These are phyloP conservation scores for Populus hybrid DNA, from an alignment of 441 rosid genomes.

Conservation along the genomic window DNA sequence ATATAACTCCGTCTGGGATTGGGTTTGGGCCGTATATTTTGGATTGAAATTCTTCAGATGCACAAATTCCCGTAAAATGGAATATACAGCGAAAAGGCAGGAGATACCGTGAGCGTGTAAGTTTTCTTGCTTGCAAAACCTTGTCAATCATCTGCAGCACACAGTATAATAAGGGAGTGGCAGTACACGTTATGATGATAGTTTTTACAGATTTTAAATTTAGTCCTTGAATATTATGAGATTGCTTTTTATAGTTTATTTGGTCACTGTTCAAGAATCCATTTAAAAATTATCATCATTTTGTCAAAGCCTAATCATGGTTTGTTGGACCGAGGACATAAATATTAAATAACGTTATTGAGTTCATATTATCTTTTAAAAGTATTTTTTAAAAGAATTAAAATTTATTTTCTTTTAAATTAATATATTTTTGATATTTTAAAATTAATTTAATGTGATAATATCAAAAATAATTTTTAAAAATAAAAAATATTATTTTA, in stretches of 20 bases:
- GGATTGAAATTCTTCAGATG: background rate
- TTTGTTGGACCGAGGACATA: no score
- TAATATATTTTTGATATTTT: no score
- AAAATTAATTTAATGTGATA: no score
- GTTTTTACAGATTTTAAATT: background rate
- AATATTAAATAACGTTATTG: no score
- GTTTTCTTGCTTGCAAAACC: background rate
- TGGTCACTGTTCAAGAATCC: background rate
- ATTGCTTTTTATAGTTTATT: background rate
- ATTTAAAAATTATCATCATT: background rate
- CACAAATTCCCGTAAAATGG: constrained; percentile 10
- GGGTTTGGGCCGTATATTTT: background rate
- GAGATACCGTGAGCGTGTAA: background rate
- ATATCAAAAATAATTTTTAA: no score
- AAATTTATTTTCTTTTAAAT: no score
- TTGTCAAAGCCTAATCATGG: background rate
- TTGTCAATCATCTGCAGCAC: background rate
- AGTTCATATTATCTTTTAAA: no score
- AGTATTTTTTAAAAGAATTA: no score
- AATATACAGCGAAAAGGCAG: background rate
- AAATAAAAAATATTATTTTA: no score
- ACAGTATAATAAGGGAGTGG: background rate
- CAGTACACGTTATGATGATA: background rate
- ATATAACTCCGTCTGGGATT: background rate
- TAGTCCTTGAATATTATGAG: background rate